Evolutionary conservation across 2,329 filamentous ascomycete species (phyloP).

Genomic region (Epichloe scottii): DNA sequence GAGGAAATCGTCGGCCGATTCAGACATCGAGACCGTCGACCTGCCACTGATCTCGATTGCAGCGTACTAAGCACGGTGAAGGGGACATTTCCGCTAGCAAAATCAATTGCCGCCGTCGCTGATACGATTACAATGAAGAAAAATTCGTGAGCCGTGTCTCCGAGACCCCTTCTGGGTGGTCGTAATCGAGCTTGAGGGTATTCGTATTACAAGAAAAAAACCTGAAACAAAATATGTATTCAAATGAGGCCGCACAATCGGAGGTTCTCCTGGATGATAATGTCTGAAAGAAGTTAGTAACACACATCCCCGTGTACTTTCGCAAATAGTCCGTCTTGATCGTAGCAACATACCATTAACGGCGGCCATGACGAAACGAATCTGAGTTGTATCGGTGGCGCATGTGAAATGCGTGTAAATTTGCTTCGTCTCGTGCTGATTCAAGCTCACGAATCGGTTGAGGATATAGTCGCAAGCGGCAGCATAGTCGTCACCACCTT

Average conservation of each 20-base stretch:
- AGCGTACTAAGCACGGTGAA: not conserved
- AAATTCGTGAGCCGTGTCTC: conserved; percentile 25
- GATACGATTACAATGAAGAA: conserved; percentile 19
- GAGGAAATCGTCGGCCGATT: not conserved
- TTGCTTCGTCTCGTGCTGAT: conserved; percentile 98
- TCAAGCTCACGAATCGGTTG: conserved; percentile 94
- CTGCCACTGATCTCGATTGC: not conserved
- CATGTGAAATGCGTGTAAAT: conserved; percentile 99
- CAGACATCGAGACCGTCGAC: not conserved
- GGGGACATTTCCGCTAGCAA: not conserved
- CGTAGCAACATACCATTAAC: conserved; percentile 67
- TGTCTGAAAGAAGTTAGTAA: conserved; percentile 54
- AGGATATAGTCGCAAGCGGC: conserved; percentile 97
- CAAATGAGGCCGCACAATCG: conserved; percentile 94
- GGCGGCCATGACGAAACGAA: conserved; percentile 98
- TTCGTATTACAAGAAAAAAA: conserved; percentile 22
- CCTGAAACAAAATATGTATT: conserved; percentile 26
- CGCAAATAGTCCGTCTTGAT: not conserved
- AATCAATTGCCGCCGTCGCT: conserved; percentile 10
- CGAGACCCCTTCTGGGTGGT: conserved; percentile 23
- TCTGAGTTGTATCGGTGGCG: conserved; percentile 96
- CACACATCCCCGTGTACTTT: not conserved
- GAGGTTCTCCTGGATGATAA: conserved; percentile 99
- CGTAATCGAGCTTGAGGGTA: conserved; percentile 32
- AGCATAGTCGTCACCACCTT: conserved; percentile 90